Conservation (phyloP, 1,284 basidiomycete genomes). For the Phylloporus sp. region DNA sequence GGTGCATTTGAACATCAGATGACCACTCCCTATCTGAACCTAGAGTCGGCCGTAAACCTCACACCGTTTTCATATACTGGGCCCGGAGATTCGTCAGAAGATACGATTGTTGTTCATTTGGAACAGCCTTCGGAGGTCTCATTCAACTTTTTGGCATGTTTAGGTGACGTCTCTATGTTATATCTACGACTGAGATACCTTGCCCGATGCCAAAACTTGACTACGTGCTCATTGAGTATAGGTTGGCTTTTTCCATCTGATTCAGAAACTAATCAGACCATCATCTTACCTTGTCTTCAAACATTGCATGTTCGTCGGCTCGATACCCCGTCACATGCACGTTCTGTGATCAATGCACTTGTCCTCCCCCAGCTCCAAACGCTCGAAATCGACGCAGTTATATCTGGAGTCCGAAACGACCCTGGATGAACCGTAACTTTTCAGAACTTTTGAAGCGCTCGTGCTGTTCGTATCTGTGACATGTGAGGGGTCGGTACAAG, state of each 20-base stretch:
- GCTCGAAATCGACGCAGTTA: conserved; percentile 24
- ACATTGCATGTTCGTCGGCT: conserved; percentile 26
- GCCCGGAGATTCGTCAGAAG: too few relatives aligned
- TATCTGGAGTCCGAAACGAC: background rate
- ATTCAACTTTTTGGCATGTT: too few relatives aligned
- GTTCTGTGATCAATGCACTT: conserved; percentile 13
- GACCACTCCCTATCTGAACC: too few relatives aligned
- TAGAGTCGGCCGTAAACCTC: too few relatives aligned
- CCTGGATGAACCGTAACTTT: conserved; percentile 22
- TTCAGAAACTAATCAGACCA: too few relatives aligned
- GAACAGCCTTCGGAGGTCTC: too few relatives aligned
- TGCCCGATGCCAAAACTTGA: conserved; percentile 18
- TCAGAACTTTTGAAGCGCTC: conserved; percentile 28
- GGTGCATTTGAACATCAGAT: too few relatives aligned
- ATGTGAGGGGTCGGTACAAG: too few relatives aligned
- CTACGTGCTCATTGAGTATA: conserved; percentile 4
- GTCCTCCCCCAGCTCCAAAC: conserved; percentile 23
- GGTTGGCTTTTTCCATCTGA: background rate
- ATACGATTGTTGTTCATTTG: too few relatives aligned
- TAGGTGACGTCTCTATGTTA: background rate
- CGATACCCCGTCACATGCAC: background rate
- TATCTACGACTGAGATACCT: too few relatives aligned
- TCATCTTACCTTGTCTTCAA: conserved; percentile 1
- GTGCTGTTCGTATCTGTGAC: too few relatives aligned
- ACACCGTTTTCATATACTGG: too few relatives aligned